Conservation (phyloP, 164 flowering plant genomes). For the Chimonanthus praecox region DNA sequence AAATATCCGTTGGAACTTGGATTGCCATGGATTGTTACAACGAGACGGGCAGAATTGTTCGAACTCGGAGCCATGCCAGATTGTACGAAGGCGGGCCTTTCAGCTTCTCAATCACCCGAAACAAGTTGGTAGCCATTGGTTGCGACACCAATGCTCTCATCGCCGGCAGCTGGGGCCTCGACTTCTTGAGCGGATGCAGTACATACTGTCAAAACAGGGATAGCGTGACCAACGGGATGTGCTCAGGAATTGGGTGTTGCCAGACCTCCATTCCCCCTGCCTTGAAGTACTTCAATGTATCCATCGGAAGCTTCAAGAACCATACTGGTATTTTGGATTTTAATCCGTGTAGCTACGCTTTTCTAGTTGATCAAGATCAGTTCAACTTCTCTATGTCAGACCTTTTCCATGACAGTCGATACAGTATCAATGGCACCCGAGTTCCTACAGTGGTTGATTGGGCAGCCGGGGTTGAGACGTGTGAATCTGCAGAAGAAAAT, state of each 20-base stretch:
- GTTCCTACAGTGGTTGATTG: neutral
- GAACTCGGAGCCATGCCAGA: neutral
- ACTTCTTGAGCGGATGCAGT: neutral
- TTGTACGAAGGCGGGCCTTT: neutral
- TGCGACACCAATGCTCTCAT: neutral
- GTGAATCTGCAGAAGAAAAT: neutral
- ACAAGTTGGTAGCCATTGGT: slow-evolving; percentile 1
- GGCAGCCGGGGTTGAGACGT: neutral
- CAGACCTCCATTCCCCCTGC: neutral
- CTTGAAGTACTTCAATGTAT: neutral
- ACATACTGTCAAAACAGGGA: neutral
- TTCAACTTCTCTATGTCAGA: neutral
- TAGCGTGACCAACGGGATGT: neutral
- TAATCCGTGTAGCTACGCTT: neutral
- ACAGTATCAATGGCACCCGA: neutral
- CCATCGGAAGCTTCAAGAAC: neutral
- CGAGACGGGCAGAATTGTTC: neutral
- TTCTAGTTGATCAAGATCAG: neutral
- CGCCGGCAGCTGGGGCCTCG: neutral
- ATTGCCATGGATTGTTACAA: neutral
- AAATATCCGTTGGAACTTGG: neutral
- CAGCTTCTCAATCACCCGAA: slow-evolving; percentile 1
- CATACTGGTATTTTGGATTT: neutral
- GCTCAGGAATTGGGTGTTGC: neutral
- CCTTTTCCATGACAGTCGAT: neutral